Evolutionary conservation across 1,284 basidiomycete genomes (phyloP), one percentile per base, ranked within the genome.

Genomic region (Cerrena zonata): DNA sequence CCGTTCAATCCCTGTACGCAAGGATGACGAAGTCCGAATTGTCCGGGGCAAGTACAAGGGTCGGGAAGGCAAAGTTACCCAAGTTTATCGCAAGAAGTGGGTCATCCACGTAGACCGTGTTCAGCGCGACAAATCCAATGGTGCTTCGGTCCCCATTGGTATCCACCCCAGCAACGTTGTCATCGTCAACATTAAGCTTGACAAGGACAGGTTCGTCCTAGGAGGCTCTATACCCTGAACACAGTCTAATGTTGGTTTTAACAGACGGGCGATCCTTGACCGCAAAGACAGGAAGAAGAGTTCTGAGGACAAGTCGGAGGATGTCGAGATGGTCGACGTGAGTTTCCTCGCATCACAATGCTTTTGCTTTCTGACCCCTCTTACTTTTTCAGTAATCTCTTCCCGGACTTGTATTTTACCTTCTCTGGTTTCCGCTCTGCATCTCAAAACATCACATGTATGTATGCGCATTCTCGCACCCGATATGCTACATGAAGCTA

Each of bases 81-180:
- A 94, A 74, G 94, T 98, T 57, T 97, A 97, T 85, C 90, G 95
- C 71, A 97, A 98, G 89, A 97, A 97, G 76, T 98, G 92, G 91
- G 92, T 98, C 53, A 90, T 99, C 73, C 89, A 98, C 77, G 90
- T 99, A 67, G 96, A 99, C 74, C 91, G 94, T 70, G 94, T 99
- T 56, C 87, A 90, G 65, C 86, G 94, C 60, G 96, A 99, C 79
- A 99, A 99, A 79, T 91, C 91, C 61, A 97, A 96, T 71, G 96
- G 96, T 61, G 89, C 94, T 57, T 89, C 94, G 53, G 84, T 88
- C 53, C 89, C 91, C 65, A 93, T 98, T 65, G 94, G 94, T 62
- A 86, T 99, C 65, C 89, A 95, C 80, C 94, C 96, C 56, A 93
- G 89, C 76, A 99, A 98, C 72, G 93, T 97, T 53, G 91, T 97